Percentiles rank a stretch among this genome's conserved stretches.
These are phyloP conservation scores for Lentinula edodes DNA, from an alignment of 768 basidiomycete genomes.

Conservation along the genomic window DNA sequence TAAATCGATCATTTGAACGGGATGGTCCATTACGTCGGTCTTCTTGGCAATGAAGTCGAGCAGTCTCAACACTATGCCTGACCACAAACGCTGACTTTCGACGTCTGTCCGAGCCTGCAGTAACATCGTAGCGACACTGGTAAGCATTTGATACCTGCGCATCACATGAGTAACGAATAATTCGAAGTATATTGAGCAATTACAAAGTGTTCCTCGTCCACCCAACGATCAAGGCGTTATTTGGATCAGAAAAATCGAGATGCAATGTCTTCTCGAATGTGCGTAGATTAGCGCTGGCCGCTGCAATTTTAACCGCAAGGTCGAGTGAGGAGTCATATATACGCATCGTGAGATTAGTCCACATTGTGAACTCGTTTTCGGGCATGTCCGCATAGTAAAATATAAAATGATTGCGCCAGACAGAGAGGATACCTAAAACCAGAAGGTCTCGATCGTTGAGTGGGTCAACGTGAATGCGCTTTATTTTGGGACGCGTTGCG, in stretches of 20 bases:
- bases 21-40: constrained; percentile 32
- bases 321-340: constrained; percentile 64
- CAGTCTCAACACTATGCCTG: constrained; percentile 54
- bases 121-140: constrained; percentile 53
- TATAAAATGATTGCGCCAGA: constrained; percentile 55
- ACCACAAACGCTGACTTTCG: constrained; percentile 65
- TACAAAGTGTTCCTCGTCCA: constrained; percentile 23
- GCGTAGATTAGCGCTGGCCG: constrained; percentile 43
- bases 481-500: constrained; percentile 55
- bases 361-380: constrained; percentile 35
- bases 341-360: constrained; percentile 41
- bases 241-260: constrained; percentile 32
- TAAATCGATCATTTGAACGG: not conserved
- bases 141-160: constrained; percentile 21
- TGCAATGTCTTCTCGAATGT: constrained; percentile 39
- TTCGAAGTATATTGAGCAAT: not conserved
- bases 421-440: constrained; percentile 58
- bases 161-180: not conserved
- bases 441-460: constrained; percentile 67
- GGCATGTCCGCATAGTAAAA: constrained; percentile 49
- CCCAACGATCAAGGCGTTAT: constrained; percentile 13
- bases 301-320: constrained; percentile 58
- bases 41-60: constrained; percentile 50
- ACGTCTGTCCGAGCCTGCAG: constrained; percentile 54
- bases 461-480: constrained; percentile 48